Conservation (phyloP, 2,329 filamentous ascomycete genomes). For the Xylariaceae sp. region DNA sequence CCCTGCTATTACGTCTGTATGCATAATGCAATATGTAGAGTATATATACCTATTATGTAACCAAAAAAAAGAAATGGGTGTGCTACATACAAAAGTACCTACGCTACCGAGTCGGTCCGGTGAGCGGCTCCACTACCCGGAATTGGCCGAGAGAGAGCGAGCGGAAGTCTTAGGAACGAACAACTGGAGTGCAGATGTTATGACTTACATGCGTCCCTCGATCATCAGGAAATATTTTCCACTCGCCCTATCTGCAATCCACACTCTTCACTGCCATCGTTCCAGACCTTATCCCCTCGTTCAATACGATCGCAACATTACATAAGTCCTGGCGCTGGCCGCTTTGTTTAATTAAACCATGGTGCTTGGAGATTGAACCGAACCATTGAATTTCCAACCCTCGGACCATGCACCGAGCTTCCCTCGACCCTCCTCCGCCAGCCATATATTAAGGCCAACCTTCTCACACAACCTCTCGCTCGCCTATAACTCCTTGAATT, state of each 20-base stretch:
- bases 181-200: neutral
- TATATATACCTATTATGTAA: too few species aligned
- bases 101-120: neutral
- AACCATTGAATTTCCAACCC: neutral
- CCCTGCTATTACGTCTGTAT: too few species aligned
- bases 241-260: neutral
- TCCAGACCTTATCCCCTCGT: neutral
- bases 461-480: neutral
- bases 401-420: neutral
- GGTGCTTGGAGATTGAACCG: neutral
- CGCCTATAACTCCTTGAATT: neutral
- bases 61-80: too few species aligned
- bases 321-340: neutral
- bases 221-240: neutral
- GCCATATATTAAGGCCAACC: neutral
- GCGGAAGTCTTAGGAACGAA: neutral
- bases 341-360: neutral
- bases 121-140: slow-evolving; percentile 19
- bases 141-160: slow-evolving; percentile 23
- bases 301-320: neutral
- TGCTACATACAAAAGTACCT: neutral
- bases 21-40: too few species aligned
- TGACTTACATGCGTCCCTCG: neutral
- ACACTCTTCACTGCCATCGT: neutral
- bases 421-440: neutral